Evolutionary conservation across 352 stramenopile species (phyloP), one percentile per base, ranked within the genome.

Genomic region (Phytopythium montanum): DNA sequence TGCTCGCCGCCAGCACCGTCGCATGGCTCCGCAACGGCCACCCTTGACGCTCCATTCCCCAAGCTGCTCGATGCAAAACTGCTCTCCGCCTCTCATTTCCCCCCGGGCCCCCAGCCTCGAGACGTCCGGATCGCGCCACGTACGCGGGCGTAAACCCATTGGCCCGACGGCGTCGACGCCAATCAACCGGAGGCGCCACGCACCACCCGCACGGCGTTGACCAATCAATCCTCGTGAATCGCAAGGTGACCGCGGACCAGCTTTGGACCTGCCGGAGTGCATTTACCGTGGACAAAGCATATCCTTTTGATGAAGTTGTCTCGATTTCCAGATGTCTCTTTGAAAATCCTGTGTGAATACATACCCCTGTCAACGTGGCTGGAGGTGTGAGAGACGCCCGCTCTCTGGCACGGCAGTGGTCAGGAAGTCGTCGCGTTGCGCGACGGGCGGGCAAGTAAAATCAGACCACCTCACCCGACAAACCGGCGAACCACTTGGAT

Each of bases 211-310:
- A 28, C 34, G 25, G 54, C 34, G 45, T 48, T 54, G 36, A 41
- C 60, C 54, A 64, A 56, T 60, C 61, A 68, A 60, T 25, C 41
- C n/a, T n/a, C 36, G n/a, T 65, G 63, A 69, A 69, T 54, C 58
- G 48, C 52, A 65, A 66, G 23, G 34, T 65, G 50, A 65, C 57
- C 39, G 2, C 48, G 5, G 8, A 7, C 25, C 23, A 54, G 23
- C 25, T 26, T 29, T 26, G 49, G 36, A 45, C 59, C 31, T 31
- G 48, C 33, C 13, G n/a, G 34, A 44, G 42, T 48, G 5, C 26
- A 66, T 48, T 34, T 13, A 19, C 44, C 41, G 13, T 16, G 25
- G 1, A 39, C 9, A 48, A 5, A 16, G 2, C 0, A 64, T 64
- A 60, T 12, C 1, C 3, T 36, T 38, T 7, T 36, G 25, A 36